Conservation (phyloP, 2,329 filamentous ascomycete genomes). For the Colletotrichum navitas region DNA sequence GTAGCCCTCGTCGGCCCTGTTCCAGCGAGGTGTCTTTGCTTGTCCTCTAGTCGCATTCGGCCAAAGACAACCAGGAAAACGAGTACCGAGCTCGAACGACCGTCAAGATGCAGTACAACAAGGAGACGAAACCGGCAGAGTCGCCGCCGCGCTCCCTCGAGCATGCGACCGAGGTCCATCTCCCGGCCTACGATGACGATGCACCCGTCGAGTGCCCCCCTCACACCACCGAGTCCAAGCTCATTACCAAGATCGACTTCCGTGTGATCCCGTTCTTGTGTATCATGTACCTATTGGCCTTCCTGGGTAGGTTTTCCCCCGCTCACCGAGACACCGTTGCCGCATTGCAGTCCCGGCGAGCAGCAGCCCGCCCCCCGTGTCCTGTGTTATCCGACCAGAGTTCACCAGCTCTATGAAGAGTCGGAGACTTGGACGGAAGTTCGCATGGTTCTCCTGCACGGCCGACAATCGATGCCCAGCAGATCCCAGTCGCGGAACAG, state of each 20-base stretch:
- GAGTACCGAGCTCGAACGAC: background rate
- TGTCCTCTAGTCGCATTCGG: slow-evolving; percentile 12
- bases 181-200: slow-evolving; percentile 24
- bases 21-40: slow-evolving; percentile 9
- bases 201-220: slow-evolving; percentile 56
- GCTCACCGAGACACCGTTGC: background rate
- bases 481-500: background rate
- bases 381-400: background rate
- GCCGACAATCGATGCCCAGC: background rate
- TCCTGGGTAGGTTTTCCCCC: slow-evolving; percentile 62
- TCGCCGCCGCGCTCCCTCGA: slow-evolving; percentile 36
- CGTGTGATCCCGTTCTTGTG: slow-evolving; percentile 80
- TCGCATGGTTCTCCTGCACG: background rate
- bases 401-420: background rate
- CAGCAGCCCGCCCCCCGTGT: background rate
- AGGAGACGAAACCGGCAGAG: slow-evolving; percentile 27
- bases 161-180: slow-evolving; percentile 35
- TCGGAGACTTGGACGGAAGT: background rate
- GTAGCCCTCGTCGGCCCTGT: background rate
- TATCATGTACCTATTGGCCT: slow-evolving; percentile 78
- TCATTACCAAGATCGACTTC: slow-evolving; percentile 77
- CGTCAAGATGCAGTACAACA: slow-evolving; percentile 34
- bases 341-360: background rate
- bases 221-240: slow-evolving; percentile 71
- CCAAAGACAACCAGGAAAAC: background rate